A percentile compares a stretch with the other conserved stretches of the same genome.
These are phyloP conservation scores for Coprinopsis strossmayeri DNA, from an alignment of 768 basidiomycete species.

Conservation along the genomic window DNA sequence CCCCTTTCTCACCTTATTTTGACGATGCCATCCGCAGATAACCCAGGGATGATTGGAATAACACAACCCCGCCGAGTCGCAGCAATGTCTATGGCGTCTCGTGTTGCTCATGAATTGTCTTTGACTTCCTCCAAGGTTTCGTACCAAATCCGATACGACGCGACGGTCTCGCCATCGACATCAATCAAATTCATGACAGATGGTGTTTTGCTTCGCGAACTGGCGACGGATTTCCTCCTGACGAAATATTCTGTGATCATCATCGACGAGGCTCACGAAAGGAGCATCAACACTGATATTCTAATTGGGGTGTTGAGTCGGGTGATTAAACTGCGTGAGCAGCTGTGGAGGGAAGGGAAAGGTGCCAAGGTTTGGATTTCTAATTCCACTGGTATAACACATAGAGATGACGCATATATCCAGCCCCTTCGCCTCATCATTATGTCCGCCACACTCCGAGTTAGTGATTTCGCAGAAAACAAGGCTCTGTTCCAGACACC, in stretches of 20 bases:
- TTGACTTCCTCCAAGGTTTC: conserved; percentile 78
- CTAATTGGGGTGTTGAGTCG: conserved; percentile 95
- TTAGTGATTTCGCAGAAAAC: conserved; percentile 90
- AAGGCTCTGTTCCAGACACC: conserved; percentile 68
- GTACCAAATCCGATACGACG: conserved; percentile 97
- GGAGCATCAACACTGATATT: conserved; percentile 98
- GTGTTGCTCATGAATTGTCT: conserved; percentile 91
- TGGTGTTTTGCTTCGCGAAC: conserved; percentile 89
- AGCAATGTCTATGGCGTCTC: conserved; percentile 91
- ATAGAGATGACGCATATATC: conserved; percentile 1
- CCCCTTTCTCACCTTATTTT: conserved; percentile 4
- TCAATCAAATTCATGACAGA: conserved; percentile 99
- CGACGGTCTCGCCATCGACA: conserved; percentile 83
- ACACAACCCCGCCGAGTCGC: conserved; percentile 98
- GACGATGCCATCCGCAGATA: conserved; percentile 46
- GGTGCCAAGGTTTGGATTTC: conserved; percentile 54
- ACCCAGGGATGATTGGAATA: conserved; percentile 96
- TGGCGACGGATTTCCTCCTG: conserved; percentile 91
- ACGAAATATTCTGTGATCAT: conserved; percentile 90
- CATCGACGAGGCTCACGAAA: conserved; percentile 96
- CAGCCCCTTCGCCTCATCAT: conserved; percentile 90
- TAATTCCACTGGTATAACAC: too few species aligned
- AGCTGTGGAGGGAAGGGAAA: conserved; percentile 78
- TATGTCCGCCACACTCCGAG: conserved; percentile 97
- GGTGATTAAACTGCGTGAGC: conserved; percentile 83